phyloP scores from a whole-genome alignment of 805 yeast genomes.

The Zygoascus ofunaensis region DNA sequence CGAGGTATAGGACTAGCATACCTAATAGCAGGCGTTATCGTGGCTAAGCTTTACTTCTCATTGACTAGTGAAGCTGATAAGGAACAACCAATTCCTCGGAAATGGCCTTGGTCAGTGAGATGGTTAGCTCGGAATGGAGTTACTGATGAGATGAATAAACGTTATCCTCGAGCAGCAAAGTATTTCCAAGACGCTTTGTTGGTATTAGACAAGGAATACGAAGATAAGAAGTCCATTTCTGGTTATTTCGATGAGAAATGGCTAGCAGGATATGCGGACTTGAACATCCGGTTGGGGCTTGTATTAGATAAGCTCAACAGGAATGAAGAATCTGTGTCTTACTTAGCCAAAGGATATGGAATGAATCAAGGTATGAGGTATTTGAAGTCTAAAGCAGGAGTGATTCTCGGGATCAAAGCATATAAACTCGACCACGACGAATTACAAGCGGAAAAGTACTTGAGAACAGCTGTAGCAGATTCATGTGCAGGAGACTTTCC shows the following conservation, averaged over 20 bases:
- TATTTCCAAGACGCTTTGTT: slow-evolving; percentile 14
- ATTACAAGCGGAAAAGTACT: background rate
- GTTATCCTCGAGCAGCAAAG: slow-evolving; percentile 12
- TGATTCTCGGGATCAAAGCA: slow-evolving; percentile 15
- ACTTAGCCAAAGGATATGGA: slow-evolving; percentile 20
- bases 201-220: background rate
- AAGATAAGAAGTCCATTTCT: slow-evolving; percentile 4
- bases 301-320: slow-evolving; percentile 13
- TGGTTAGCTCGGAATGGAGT: slow-evolving; percentile 15
- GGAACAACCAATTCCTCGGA: slow-evolving; percentile 17
- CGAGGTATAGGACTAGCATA: slow-evolving; percentile 2
- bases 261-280: slow-evolving; percentile 29
- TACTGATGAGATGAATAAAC: slow-evolving; percentile 9
- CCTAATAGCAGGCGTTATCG: background rate
- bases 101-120: slow-evolving; percentile 15
- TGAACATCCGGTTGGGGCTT: slow-evolving; percentile 25
- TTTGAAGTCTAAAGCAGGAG: slow-evolving; percentile 19
- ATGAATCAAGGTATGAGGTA: slow-evolving; percentile 22
- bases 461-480: slow-evolving; percentile 5
- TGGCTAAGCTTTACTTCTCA: background rate
- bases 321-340: slow-evolving; percentile 19
- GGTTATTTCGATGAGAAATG: slow-evolving; percentile 14
- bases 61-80: background rate
- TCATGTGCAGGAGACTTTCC: slow-evolving; percentile 4
- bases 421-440: background rate